phyloP scores from a whole-genome alignment of 768 basidiomycete species.

The Rhodotorula taiwanensis region DNA sequence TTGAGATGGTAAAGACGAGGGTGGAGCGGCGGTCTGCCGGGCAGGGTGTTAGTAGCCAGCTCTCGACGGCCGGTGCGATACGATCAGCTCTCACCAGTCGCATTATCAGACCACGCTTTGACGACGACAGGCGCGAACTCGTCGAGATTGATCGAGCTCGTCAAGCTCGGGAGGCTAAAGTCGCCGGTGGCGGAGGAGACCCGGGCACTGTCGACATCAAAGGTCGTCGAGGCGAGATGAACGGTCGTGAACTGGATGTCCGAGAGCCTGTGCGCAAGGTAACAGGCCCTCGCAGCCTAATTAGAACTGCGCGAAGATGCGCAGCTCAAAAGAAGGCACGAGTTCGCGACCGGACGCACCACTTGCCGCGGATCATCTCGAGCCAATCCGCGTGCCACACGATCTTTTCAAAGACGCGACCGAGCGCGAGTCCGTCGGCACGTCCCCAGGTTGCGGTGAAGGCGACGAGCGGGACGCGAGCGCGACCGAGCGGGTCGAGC shows the following conservation, averaged over 20 bases:
- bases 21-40: conserved; percentile 64
- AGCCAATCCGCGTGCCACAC: conserved; percentile 87
- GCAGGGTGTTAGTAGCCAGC: background rate
- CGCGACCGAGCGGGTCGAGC: conserved; percentile 16
- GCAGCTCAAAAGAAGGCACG: no score
- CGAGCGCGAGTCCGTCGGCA: conserved; percentile 81
- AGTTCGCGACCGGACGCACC: conserved; percentile 50
- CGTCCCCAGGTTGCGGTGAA: conserved; percentile 93
- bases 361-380: conserved; percentile 85
- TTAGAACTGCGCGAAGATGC: no score
- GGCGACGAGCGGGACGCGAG: conserved; percentile 69
- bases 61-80: background rate
- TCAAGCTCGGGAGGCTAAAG: conserved; percentile 69
- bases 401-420: conserved; percentile 79
- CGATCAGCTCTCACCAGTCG: conserved; percentile 5
- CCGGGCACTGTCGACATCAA: conserved; percentile 62
- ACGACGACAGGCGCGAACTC: conserved; percentile 71
- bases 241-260: conserved; percentile 79
- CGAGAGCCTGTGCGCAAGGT: conserved; percentile 69
- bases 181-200: conserved; percentile 67
- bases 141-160: conserved; percentile 71
- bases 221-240: conserved; percentile 53
- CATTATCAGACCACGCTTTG: conserved; percentile 75
- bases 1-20: conserved; percentile 81
- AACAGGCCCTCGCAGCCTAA: background rate